A percentile compares a stretch with the other conserved stretches of the same genome.
Conservation (phyloP, 805 yeast genomes). For the Nakazawaea wyomingensis region DNA sequence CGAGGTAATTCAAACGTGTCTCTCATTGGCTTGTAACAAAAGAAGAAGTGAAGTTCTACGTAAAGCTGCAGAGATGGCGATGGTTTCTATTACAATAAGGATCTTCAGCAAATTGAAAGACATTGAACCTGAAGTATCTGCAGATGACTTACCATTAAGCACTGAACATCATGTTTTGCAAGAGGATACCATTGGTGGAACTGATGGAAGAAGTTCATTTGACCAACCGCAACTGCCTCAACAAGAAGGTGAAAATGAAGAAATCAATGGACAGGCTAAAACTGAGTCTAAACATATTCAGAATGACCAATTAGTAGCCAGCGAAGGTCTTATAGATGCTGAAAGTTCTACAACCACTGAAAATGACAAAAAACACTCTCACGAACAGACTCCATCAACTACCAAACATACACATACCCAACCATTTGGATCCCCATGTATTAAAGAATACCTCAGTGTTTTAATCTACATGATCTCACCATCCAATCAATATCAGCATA, state of each 20-base stretch:
- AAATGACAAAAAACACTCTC: background rate
- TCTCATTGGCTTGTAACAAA: slow-evolving; percentile 88
- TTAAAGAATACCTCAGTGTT: slow-evolving; percentile 71
- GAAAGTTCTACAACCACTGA: background rate
- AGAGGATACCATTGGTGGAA: slow-evolving; percentile 56
- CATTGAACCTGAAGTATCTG: slow-evolving; percentile 39
- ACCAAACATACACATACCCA: slow-evolving; percentile 15
- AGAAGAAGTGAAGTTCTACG: slow-evolving; percentile 86
- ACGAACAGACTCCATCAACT: background rate
- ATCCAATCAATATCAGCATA: slow-evolving; percentile 74
- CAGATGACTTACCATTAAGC: slow-evolving; percentile 25
- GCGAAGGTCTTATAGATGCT: background rate
- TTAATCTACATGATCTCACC: slow-evolving; percentile 79
- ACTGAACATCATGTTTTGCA: slow-evolving; percentile 33
- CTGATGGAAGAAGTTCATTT: slow-evolving; percentile 17
- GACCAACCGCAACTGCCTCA: background rate
- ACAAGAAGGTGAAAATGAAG: background rate
- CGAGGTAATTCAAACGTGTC: slow-evolving; percentile 86
- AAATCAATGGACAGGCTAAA: background rate
- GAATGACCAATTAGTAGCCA: slow-evolving; percentile 7
- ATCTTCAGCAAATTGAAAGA: slow-evolving; percentile 57
- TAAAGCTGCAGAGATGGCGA: slow-evolving; percentile 81
- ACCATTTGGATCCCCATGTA: slow-evolving; percentile 69
- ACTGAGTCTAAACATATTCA: too few relatives aligned
- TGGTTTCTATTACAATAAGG: slow-evolving; percentile 62